Evolutionary conservation across 1,284 basidiomycete genomes (phyloP).

Genomic region (Sporisorium reilianum): DNA sequence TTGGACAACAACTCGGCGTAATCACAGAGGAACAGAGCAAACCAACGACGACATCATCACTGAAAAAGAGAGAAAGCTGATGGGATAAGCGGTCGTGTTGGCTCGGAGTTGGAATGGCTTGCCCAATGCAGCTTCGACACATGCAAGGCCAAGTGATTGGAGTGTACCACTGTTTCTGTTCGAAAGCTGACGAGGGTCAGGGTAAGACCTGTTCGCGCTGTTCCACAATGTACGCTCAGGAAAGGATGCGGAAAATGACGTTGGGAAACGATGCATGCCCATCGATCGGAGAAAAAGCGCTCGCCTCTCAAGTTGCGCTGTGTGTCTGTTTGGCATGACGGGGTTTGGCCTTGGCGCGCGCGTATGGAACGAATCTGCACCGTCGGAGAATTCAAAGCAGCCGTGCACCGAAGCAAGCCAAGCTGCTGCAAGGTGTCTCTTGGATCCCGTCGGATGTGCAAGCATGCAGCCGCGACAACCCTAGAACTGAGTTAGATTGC

Average conservation of each 20-base stretch:
- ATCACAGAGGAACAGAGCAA: not conserved
- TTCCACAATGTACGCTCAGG: not conserved
- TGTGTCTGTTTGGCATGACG: constrained; percentile 1
- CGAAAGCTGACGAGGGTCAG: not conserved
- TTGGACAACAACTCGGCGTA: not conserved
- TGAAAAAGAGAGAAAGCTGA: not conserved
- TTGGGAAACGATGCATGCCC: constrained; percentile 17
- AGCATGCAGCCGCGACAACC: not conserved
- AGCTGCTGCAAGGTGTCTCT: constrained; percentile 1
- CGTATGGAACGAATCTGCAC: not conserved
- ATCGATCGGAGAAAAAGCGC: constrained; percentile 28
- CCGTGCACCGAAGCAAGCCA: no score
- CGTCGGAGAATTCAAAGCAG: constrained; percentile 6
- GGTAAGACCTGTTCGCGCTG: not conserved
- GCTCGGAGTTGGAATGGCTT: not conserved
- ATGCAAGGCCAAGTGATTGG: not conserved
- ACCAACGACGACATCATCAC: not conserved
- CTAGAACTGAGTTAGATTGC: not conserved
- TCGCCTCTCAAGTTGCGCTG: not conserved
- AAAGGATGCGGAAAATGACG: constrained; percentile 23
- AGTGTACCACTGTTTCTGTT: not conserved
- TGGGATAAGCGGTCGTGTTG: not conserved
- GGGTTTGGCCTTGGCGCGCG: not conserved
- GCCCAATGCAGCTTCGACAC: not conserved
- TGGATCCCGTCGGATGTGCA: not conserved